These are phyloP conservation scores for Lasiodiplodia hormozganensis DNA, from an alignment of 2,329 filamentous ascomycete species.

Conservation along the genomic window DNA sequence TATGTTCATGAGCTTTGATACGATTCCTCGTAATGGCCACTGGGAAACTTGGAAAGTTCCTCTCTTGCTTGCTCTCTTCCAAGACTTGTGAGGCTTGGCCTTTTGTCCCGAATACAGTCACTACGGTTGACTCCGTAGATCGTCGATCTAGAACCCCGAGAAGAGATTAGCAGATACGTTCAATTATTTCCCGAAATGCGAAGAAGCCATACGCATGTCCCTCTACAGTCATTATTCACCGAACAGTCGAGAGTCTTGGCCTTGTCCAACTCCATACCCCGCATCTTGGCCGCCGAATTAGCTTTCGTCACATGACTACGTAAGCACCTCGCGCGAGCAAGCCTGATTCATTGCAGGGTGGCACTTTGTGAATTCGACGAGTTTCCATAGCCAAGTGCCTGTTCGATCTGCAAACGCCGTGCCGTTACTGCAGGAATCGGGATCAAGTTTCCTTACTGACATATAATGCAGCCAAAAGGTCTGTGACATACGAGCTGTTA, in stretches of 20 bases:
- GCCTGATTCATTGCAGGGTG: background rate
- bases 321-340: conserved; percentile 6
- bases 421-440: background rate
- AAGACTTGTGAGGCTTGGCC: too few species aligned
- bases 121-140: too few species aligned
- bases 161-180: background rate
- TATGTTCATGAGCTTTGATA: too few species aligned
- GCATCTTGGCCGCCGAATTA: conserved; percentile 12
- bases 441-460: background rate
- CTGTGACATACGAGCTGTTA: too few species aligned
- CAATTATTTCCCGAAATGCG: background rate
- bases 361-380: background rate
- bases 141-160: background rate
- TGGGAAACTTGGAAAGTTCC: too few species aligned
- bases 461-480: background rate
- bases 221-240: background rate
- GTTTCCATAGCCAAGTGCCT: background rate
- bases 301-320: conserved; percentile 4
- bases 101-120: too few species aligned
- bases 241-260: background rate
- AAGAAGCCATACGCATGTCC: background rate
- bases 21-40: too few species aligned
- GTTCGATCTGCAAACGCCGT: background rate
- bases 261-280: background rate
- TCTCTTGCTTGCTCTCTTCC: too few species aligned